Base-by-base conservation (phyloP, 129 eudicot genomes). In the Helianthus tuberosus region DNA sequence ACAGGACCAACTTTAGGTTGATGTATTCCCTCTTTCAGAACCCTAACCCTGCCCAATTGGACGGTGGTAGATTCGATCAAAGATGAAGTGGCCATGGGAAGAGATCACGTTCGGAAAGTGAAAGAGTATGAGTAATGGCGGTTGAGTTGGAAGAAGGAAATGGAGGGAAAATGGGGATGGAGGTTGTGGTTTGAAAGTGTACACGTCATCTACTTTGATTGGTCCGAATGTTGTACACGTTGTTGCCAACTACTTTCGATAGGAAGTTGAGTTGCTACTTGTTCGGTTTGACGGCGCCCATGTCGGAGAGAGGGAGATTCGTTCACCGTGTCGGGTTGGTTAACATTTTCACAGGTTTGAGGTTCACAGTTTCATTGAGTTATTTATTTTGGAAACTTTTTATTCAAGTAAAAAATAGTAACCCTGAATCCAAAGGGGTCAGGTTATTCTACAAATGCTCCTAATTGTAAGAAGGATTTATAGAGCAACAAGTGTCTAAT, bases 1-100 rank as follows among this genome's bases (percentile, higher is more conserved):
- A 95, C 99, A 35, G 99, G 96, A 5, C 97, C 96, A 1, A 14
- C 23, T 36, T 81, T 8, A 67, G 68, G 43, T 58, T 63, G 65
- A 48, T 53, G 57, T 23, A 29, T 66, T 13, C 77, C 85, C 17
- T 84, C 80, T 63, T 95, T 91, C 4, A 95, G 79, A 69, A 91
- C 78, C 81, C 96, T 77, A 51, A 95, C 71, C 60, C 99, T 71
- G n/a, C 97, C 92, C 59, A 84, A 70, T 57, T 95, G 99, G 11
- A 89, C 86, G 63, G 80, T 55, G 54, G 87, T 76, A 1, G 84
- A 54, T 73, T 57, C 77, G 44, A 77, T 65, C 23, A 81, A 2
- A 7, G 80, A 64, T 44, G 82, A 52, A 6, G 77, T 16, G 11
- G 76, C 50, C 70, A 77, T 43, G 41, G 50, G 61, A 16, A 17